Evolutionary conservation across 768 basidiomycete species (phyloP).

Genomic region (Boletus pseudo-olivaceus): DNA sequence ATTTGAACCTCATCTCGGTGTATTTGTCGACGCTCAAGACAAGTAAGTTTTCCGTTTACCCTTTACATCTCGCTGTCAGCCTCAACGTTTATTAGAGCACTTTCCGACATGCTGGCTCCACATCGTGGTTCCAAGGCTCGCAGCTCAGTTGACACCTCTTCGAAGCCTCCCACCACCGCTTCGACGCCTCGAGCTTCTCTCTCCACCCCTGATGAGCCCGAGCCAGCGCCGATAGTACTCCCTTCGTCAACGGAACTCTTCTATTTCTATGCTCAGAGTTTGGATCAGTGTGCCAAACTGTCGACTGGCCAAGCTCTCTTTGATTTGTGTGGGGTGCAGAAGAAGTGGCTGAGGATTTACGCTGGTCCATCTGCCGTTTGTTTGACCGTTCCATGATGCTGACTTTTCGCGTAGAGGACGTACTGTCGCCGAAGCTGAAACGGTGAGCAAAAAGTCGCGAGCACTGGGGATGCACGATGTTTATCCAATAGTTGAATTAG

Average conservation of each 20-base stretch:
- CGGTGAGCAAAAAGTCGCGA: slow-evolving; percentile 41
- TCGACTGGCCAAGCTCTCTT: slow-evolving; percentile 81
- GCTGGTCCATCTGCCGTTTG: slow-evolving; percentile 54
- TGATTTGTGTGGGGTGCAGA: slow-evolving; percentile 77
- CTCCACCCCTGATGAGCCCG: slow-evolving; percentile 41
- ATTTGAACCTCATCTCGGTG: slow-evolving; percentile 87
- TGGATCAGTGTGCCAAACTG: slow-evolving; percentile 91
- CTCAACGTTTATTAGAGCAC: slow-evolving; percentile 48
- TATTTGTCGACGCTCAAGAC: slow-evolving; percentile 96
- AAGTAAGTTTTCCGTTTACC: slow-evolving; percentile 52
- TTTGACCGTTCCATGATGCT: not conserved
- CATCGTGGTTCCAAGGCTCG: slow-evolving; percentile 66
- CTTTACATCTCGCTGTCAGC: not conserved
- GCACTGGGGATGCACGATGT: not conserved
- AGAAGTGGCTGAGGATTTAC: slow-evolving; percentile 93
- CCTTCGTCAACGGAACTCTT: slow-evolving; percentile 95
- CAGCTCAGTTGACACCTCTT: slow-evolving; percentile 59
- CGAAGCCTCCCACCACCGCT: slow-evolving; percentile 23
- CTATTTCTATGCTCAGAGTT: slow-evolving; percentile 92
- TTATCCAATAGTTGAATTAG: slow-evolving; percentile 26
- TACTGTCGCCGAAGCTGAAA: slow-evolving; percentile 71
- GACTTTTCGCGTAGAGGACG: slow-evolving; percentile 66
- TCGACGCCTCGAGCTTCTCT: slow-evolving; percentile 37
- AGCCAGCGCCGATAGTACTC: slow-evolving; percentile 63
- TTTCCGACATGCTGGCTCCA: slow-evolving; percentile 85